Base-by-base conservation (phyloP, 1,139 yeast species). In the Sugiyamaella xylanicola region DNA sequence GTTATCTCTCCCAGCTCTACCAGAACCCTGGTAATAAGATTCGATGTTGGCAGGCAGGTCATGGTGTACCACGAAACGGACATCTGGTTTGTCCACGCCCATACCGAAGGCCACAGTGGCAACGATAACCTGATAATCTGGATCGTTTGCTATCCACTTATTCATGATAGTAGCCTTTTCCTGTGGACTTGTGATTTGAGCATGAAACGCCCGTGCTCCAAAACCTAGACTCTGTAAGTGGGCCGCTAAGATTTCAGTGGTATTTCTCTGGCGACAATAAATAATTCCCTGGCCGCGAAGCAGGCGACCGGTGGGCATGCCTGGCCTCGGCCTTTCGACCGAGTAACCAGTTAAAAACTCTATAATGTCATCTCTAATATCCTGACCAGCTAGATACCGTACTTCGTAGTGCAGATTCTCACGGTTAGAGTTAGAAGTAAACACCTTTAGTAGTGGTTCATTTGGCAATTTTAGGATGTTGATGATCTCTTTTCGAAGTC, bases 71-170 rank as follows among this genome's bases (percentile, higher is more conserved):
- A 91, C 97, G 75, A 81, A 90, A 56, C 97, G 73, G 3, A 91
- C 97, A 70, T 91, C 93, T 0, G 96, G 90, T 67, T 91, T 91
- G 72, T 91, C 97, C 54, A 91, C 89, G 49, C 97, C 97, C 97
- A 91, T 89, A 36, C 97, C 97, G 76, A 91, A 91, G 0, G 97
- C 97, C 60, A 91, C 87, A 0, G 97, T 91, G 0, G 97, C 97
- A 19, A 72, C 69, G 4, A 72, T 69, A 16, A 72, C 64, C 49
- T 68, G 63, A 44, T 56, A 63, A 1, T 60, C 57, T 1, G 62
- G 63, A 13, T 61, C 64, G 16, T 69, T 69, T 9, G 51, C 58
- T 11, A 66, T 95, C 97, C 97, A 91, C 42, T 75, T 76, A 16
- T 73, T 73, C 71, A 90, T 95, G 15, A 87, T 79, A 7, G 70